Evolutionary conservation across 2,329 filamentous ascomycete genomes (phyloP).

Genomic region (Tolypocladium guangdongense): DNA sequence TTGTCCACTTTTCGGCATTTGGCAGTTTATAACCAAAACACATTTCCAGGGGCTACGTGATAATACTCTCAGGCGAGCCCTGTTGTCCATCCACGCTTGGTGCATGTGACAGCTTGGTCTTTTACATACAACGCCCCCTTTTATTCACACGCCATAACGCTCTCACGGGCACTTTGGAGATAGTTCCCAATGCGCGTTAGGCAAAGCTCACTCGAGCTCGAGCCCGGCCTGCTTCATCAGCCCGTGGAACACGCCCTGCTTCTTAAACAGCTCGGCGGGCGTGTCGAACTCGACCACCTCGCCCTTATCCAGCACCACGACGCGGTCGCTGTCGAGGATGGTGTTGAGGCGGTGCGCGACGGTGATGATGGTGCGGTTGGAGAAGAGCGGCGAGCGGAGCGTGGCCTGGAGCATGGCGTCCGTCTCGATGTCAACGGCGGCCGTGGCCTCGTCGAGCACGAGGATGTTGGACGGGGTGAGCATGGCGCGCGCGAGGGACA

Average conservation of each 20-base stretch:
- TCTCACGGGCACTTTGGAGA: not conserved
- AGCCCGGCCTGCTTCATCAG: conserved; percentile 87
- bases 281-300: conserved; percentile 88
- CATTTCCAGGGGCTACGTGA: no score
- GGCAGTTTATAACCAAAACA: no score
- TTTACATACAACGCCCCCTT: not conserved
- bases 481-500: conserved; percentile 87
- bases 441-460: conserved; percentile 92
- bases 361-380: conserved; percentile 92
- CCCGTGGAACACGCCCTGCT: conserved; percentile 72
- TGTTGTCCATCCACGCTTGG: not conserved
- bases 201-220: conserved; percentile 28
- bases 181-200: not conserved
- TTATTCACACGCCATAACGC: not conserved
- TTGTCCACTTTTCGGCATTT: no score
- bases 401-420: conserved; percentile 56
- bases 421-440: conserved; percentile 58
- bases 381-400: conserved; percentile 57
- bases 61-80: no score
- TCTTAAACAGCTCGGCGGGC: conserved; percentile 64
- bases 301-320: conserved; percentile 87
- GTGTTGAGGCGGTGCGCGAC: conserved; percentile 98
- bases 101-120: not conserved
- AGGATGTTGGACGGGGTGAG: conserved; percentile 94
- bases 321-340: conserved; percentile 78